Base-by-base conservation (phyloP, 225 moss, liverwort and hornwort species). In the Bryum argenteum region DNA sequence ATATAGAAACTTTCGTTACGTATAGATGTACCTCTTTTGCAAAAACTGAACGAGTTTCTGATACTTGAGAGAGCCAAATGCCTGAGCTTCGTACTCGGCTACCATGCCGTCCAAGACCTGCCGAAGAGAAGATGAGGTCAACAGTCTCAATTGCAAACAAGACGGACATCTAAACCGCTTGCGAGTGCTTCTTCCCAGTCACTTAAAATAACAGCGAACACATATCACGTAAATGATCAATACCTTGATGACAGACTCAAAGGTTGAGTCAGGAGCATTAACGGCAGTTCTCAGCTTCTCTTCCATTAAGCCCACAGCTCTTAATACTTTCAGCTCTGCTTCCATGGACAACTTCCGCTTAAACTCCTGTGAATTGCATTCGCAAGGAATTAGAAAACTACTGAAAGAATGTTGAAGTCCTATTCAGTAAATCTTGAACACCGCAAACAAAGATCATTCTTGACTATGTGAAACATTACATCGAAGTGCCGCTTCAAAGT, bases 281-380 rank as follows among this genome's bases (percentile, higher is more conserved):
- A 85, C 85, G 58, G 90, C 89, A 65, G 77, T 73, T 72, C 94
- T 78, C 40, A 95, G 74, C 62, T 84, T 84, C 78, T 95, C 91
- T 78, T 95, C 94, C 83, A 95, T 84, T 12, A 77, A 81, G 66
- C 90, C 90, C 5, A 95, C 85, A 60, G 90, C 90, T 80, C 87
- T 87, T 61, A 95, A 71, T 51, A 88, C 85, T 21, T 79, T 81
- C 51, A 95, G 72, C 67, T 95, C 94, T 44, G 90, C 83, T 78
- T 90, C 94, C 94, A 95, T 91, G 13, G 86, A 89, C 10, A 83
- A 82, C 78, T 84, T 95, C 56, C 87, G 88, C 87, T 88, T 90
- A 67, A 87, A 79, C n/a, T 92, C 92, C 89, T 93, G 76, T 54
- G 43, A 28, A 71, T 62, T 2, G 61, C 11, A 64, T 24, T 7